phyloP scores from a whole-genome alignment of 805 yeast genomes.

The Candida sphagnicola region DNA sequence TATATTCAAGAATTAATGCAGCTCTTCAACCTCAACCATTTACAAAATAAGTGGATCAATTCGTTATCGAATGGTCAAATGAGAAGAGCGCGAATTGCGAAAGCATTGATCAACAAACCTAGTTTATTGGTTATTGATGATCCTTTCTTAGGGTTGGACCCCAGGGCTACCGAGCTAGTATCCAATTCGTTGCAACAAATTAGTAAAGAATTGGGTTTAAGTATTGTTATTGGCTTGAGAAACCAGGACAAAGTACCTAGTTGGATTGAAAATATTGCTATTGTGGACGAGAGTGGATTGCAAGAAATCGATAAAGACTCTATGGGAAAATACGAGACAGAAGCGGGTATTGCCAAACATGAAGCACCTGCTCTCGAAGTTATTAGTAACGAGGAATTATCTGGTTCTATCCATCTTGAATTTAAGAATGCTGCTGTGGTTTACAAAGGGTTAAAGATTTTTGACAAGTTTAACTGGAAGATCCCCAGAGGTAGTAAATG shows the following conservation, averaged over 20 bases:
- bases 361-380: constrained; percentile 6
- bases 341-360: constrained; percentile 9
- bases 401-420: constrained; percentile 27
- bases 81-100: constrained; percentile 84
- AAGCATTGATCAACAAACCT: constrained; percentile 63
- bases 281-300: constrained; percentile 56
- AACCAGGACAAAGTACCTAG: constrained; percentile 70
- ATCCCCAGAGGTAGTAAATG: constrained; percentile 73
- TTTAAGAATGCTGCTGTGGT: constrained; percentile 60
- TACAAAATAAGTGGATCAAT: constrained; percentile 74
- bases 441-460: constrained; percentile 59
- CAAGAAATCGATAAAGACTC: not conserved
- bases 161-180: constrained; percentile 59
- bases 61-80: constrained; percentile 92
- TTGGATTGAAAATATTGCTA: constrained; percentile 75
- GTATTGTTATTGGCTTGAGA: constrained; percentile 71
- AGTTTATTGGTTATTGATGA: constrained; percentile 75
- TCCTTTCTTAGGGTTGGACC: constrained; percentile 89
- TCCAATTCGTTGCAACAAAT: constrained; percentile 44
- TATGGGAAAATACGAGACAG: not conserved
- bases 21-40: constrained; percentile 49
- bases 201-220: constrained; percentile 38
- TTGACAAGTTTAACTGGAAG: constrained; percentile 60
- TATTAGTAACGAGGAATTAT: constrained; percentile 7
- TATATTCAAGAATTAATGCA: constrained; percentile 42